Evolutionary conservation across 495 filamentous ascomycete genomes (phyloP).

Genomic region (Cryomyces minteri): DNA sequence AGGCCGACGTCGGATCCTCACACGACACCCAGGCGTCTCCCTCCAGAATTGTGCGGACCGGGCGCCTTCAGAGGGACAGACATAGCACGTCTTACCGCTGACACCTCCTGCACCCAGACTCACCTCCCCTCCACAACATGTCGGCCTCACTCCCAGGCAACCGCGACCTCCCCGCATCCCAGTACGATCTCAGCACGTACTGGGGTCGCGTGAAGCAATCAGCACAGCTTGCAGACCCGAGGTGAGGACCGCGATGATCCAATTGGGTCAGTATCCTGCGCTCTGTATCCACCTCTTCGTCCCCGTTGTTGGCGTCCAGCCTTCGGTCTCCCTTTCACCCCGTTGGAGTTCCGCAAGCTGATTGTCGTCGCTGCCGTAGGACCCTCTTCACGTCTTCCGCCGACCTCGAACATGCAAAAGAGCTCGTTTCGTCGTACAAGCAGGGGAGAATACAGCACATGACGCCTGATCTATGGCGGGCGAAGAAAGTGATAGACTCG

Average conservation of each 20-base stretch:
- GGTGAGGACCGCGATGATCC: too few species aligned
- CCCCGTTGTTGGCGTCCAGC: too few species aligned
- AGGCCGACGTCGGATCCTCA: too few species aligned
- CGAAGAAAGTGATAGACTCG: constrained; percentile 93
- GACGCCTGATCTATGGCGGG: constrained; percentile 82
- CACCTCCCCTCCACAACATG: constrained; percentile 30
- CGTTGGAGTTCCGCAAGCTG: too few species aligned
- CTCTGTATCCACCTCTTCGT: too few species aligned
- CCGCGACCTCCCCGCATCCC: constrained; percentile 72
- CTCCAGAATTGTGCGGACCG: too few species aligned
- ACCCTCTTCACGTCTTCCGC: constrained; percentile 59
- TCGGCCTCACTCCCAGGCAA: constrained; percentile 76
- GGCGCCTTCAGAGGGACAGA: too few species aligned
- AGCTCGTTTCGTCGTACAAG: constrained; percentile 63
- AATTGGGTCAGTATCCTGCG: too few species aligned
- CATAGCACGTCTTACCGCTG: too few species aligned
- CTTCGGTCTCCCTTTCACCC: too few species aligned
- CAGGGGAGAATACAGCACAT: constrained; percentile 51
- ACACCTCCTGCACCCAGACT: too few species aligned
- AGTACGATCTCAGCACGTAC: constrained; percentile 83
- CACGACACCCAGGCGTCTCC: too few species aligned
- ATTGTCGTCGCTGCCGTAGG: constrained; percentile 30
- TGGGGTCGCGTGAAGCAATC: constrained; percentile 88
- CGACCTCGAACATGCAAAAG: constrained; percentile 70
- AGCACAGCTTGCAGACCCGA: constrained; percentile 80